phyloP scores from a whole-genome alignment of 2,329 filamentous ascomycete genomes.

The Fusarium sp. region DNA sequence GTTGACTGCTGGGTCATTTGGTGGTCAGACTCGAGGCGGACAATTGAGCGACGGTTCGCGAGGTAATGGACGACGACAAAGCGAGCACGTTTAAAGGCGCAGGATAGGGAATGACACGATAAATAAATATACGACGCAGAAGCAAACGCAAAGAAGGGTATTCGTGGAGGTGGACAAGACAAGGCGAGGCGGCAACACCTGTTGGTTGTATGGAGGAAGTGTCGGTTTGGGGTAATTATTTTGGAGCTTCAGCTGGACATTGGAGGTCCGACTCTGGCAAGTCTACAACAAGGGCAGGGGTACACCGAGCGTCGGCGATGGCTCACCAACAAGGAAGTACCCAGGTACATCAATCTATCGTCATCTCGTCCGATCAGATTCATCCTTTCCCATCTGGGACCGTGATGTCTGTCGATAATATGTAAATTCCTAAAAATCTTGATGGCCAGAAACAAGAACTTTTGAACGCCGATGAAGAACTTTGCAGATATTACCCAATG shows the following conservation, averaged over 20 bases:
- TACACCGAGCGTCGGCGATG: constrained; percentile 28
- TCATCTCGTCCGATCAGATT: neutral
- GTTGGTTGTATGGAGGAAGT: constrained; percentile 37
- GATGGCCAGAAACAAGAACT: neutral
- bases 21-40: constrained; percentile 20
- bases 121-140: constrained; percentile 17
- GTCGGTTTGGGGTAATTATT: constrained; percentile 41
- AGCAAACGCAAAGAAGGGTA: constrained; percentile 13
- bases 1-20: constrained; percentile 18
- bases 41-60: constrained; percentile 5
- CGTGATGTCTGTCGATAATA: neutral
- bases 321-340: constrained; percentile 21
- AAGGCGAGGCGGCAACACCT: constrained; percentile 30
- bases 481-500: neutral
- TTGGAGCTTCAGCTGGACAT: constrained; percentile 35
- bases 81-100: neutral
- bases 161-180: neutral
- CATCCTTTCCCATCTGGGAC: neutral
- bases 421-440: neutral
- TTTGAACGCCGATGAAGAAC: neutral
- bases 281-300: constrained; percentile 7
- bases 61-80: constrained; percentile 1
- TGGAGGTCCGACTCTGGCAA: constrained; percentile 4
- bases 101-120: constrained; percentile 12
- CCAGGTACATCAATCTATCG: neutral